These are phyloP conservation scores for Serendipita sp. DNA, from an alignment of 768 basidiomycete species.

Conservation along the genomic window DNA sequence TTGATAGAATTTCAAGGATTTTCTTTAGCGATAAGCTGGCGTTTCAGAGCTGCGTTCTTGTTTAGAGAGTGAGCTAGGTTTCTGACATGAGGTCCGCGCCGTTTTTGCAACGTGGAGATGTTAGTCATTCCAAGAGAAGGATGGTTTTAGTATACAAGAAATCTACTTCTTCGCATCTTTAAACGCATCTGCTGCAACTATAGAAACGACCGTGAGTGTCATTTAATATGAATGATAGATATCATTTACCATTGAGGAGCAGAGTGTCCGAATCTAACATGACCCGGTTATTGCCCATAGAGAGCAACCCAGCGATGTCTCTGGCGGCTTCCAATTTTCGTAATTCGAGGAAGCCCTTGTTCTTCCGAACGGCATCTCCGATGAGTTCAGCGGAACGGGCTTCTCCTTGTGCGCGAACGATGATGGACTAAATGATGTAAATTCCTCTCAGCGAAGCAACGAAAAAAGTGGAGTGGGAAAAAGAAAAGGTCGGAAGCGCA, in stretches of 20 bases:
- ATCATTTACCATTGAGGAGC: constrained; percentile 63
- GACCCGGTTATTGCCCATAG: constrained; percentile 75
- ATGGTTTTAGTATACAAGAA: too few relatives aligned
- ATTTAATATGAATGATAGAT: background rate
- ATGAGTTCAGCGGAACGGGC: constrained; percentile 89
- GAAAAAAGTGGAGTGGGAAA: constrained; percentile 10
- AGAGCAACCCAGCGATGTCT: constrained; percentile 73
- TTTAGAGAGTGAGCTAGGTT: too few relatives aligned
- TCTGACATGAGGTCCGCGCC: too few relatives aligned
- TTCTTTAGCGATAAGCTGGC: too few relatives aligned
- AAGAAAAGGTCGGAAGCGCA: constrained; percentile 15
- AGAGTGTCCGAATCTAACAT: constrained; percentile 92
- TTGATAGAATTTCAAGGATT: too few relatives aligned
- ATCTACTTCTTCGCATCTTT: background rate
- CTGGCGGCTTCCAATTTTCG: constrained; percentile 90
- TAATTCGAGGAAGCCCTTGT: constrained; percentile 94
- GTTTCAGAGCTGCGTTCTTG: too few relatives aligned
- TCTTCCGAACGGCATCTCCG: constrained; percentile 85
- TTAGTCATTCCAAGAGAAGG: too few relatives aligned
- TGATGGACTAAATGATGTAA: constrained; percentile 56
- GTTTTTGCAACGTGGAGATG: too few relatives aligned
- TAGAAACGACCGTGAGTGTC: background rate
- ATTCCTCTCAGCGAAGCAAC: too few relatives aligned
- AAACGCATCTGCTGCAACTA: background rate
- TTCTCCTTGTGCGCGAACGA: constrained; percentile 95